Conservation (phyloP, 768 basidiomycete genomes). For the Trichaptum fuscoviolaceum region DNA sequence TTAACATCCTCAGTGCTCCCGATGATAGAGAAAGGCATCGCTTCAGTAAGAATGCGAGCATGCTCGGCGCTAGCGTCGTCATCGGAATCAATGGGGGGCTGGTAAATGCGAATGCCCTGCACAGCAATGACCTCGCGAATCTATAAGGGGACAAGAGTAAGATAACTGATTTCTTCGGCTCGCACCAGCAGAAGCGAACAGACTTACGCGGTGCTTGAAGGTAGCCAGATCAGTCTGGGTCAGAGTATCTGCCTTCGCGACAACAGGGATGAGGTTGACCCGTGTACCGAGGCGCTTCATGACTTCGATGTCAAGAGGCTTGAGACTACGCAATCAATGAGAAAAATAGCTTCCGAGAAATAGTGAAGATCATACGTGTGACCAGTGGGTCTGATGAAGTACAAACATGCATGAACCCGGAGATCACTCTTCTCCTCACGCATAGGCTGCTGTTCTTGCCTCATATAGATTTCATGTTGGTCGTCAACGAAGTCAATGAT, state of each 20-base stretch:
- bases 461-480: constrained; percentile 93
- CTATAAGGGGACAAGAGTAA: constrained; percentile 30
- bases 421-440: constrained; percentile 91
- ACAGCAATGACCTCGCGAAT: constrained; percentile 86
- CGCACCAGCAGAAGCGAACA: constrained; percentile 10
- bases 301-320: constrained; percentile 97
- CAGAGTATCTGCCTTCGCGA: constrained; percentile 96
- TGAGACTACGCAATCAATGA: constrained; percentile 49
- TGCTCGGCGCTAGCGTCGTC: constrained; percentile 84
- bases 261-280: constrained; percentile 95
- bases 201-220: constrained; percentile 88
- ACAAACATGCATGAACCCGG: constrained; percentile 93
- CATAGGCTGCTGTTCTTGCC: constrained; percentile 99
- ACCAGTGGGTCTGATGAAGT: constrained; percentile 94
- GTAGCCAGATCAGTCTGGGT: constrained; percentile 86
- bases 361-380: constrained; percentile 68
- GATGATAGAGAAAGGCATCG: constrained; percentile 98
- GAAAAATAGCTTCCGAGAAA: constrained; percentile 9
- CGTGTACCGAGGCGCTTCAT: constrained; percentile 99
- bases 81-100: constrained; percentile 86
- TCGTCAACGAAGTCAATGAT: constrained; percentile 98
- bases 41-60: constrained; percentile 78
- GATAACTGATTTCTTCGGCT: constrained; percentile 12
- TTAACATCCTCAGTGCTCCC: constrained; percentile 93
- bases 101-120: constrained; percentile 93